phyloP scores from a whole-genome alignment of 2,329 filamentous ascomycete genomes.

The Aureobasidium musti region DNA sequence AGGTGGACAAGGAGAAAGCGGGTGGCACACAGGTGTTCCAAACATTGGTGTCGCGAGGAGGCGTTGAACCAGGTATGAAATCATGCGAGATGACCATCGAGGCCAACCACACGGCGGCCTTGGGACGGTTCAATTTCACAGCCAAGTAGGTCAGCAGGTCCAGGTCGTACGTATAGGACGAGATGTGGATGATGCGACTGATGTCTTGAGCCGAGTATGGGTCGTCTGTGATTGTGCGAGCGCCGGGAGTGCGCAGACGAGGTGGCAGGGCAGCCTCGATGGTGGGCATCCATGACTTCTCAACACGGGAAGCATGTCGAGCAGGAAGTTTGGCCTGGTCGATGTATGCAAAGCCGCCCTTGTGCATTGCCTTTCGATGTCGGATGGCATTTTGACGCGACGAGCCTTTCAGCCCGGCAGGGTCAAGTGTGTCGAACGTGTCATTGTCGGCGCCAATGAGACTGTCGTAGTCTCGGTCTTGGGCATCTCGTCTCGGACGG shows the following conservation, averaged over 20 bases:
- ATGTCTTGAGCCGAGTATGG: conserved; percentile 14
- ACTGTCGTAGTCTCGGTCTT: not conserved
- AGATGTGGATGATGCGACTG: conserved; percentile 19
- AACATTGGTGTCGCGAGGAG: conserved; percentile 1
- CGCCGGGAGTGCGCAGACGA: not conserved
- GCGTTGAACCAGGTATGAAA: not conserved
- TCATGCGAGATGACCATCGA: conserved; percentile 46
- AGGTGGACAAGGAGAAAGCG: not conserved
- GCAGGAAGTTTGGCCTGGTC: conserved; percentile 5
- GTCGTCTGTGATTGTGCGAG: not conserved
- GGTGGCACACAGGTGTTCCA: not conserved
- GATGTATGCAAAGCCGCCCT: conserved; percentile 10
- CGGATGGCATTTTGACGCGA: not conserved
- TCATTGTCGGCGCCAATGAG: conserved; percentile 13
- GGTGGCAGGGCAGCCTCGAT: conserved; percentile 19
- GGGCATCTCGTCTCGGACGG: not conserved
- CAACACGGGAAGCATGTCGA: not conserved
- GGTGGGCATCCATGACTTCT: conserved; percentile 8
- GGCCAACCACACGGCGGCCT: conserved; percentile 49
- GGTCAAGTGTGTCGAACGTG: not conserved
- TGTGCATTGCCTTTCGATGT: not conserved
- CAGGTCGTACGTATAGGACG: conserved; percentile 29
- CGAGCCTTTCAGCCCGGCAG: not conserved
- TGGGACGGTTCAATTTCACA: conserved; percentile 46
- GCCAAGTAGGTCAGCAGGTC: conserved; percentile 48